A percentile compares a stretch with the other conserved stretches of the same genome.
Evolutionary conservation across 2,329 filamentous ascomycete species (phyloP).

Genomic region (Colletotrichum sp.): DNA sequence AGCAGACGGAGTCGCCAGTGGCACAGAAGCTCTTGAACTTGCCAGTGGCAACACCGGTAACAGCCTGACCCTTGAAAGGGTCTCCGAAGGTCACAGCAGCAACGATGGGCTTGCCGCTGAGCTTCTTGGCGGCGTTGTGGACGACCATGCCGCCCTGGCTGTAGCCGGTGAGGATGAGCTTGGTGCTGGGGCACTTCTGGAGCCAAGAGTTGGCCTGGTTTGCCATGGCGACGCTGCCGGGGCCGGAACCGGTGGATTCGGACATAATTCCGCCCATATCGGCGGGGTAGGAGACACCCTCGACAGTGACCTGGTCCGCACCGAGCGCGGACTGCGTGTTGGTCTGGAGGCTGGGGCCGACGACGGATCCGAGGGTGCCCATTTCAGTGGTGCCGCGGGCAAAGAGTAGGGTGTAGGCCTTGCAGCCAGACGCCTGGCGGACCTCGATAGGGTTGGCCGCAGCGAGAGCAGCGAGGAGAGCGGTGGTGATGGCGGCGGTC

Average conservation of each 20-base stretch:
- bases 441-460: constrained; percentile 21
- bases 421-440: constrained; percentile 33
- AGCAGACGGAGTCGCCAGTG: background rate
- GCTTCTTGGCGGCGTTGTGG: constrained; percentile 45
- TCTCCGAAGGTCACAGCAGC: constrained; percentile 21
- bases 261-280: constrained; percentile 46
- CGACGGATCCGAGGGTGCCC: constrained; percentile 54
- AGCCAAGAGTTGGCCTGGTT: constrained; percentile 31
- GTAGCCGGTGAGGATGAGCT: constrained; percentile 53
- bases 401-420: constrained; percentile 57
- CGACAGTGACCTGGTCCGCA: constrained; percentile 49
- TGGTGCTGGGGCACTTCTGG: constrained; percentile 47
- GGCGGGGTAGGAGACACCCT: constrained; percentile 60
- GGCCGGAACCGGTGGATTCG: constrained; percentile 43
- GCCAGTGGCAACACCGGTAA: background rate
- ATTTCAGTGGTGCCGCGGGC: constrained; percentile 58
- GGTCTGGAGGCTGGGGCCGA: constrained; percentile 55
- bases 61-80: constrained; percentile 8
- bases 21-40: constrained; percentile 18
- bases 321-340: constrained; percentile 46
- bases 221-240: constrained; percentile 47
- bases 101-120: constrained; percentile 18
- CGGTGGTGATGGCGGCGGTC: constrained; percentile 33
- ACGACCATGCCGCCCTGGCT: constrained; percentile 45
- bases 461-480: constrained; percentile 29